Conservation (phyloP, 331 rosid genomes). For the Saraca asoca region DNA sequence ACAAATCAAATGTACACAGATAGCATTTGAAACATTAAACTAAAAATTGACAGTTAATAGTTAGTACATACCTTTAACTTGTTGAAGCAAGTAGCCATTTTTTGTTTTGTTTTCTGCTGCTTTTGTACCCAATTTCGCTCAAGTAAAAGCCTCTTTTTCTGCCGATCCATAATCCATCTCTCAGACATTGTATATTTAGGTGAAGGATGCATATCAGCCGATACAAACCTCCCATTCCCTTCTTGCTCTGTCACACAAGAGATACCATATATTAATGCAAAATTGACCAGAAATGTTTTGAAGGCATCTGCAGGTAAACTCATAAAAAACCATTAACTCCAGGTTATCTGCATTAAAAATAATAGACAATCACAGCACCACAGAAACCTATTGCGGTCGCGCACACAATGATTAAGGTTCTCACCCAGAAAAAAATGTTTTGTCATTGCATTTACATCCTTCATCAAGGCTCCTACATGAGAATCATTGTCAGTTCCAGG, state of each 20-base stretch:
- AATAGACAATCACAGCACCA: slow-evolving; percentile 17
- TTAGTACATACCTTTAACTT: slow-evolving; percentile 74
- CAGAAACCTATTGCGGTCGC: slow-evolving; percentile 15
- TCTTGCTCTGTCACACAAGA: slow-evolving; percentile 54
- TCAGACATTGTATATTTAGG: slow-evolving; percentile 88
- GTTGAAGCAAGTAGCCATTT: slow-evolving; percentile 63
- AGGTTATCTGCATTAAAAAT: slow-evolving; percentile 34
- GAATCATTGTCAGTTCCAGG: slow-evolving; percentile 58
- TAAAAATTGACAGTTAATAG: slow-evolving; percentile 6
- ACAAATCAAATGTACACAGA: slow-evolving; percentile 10
- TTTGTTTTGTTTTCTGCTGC: slow-evolving; percentile 76
- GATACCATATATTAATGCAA: slow-evolving; percentile 34
- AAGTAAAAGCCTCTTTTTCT: slow-evolving; percentile 63
- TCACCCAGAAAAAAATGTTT: slow-evolving; percentile 70
- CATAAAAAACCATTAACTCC: slow-evolving; percentile 34
- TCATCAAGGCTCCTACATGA: slow-evolving; percentile 49
- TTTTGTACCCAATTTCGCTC: slow-evolving; percentile 70
- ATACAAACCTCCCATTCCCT: slow-evolving; percentile 50
- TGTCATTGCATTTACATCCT: slow-evolving; percentile 53
- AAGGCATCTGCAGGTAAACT: slow-evolving; percentile 31
- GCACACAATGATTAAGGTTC: slow-evolving; percentile 25
- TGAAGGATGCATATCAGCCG: slow-evolving; percentile 54
- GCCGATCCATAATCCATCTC: slow-evolving; percentile 84
- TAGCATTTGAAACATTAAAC: slow-evolving; percentile 22
- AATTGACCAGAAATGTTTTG: slow-evolving; percentile 37